Evolutionary conservation across 768 basidiomycete genomes (phyloP), one percentile per base, ranked within the genome.

Genomic region (Punctularia strigosozonata): DNA sequence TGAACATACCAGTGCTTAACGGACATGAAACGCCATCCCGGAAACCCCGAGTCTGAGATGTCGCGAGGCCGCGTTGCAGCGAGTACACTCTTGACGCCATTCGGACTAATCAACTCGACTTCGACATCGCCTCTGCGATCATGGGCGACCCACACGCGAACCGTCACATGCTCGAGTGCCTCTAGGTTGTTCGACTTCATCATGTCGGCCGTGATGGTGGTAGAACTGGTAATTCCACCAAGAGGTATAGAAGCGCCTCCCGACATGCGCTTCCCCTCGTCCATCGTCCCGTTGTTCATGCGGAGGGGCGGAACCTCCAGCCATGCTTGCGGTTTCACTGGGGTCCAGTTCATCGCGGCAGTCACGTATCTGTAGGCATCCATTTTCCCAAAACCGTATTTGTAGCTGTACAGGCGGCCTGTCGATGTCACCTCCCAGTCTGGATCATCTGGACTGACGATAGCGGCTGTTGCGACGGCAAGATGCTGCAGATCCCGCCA

Each of bases 1-100:
- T 12, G 25, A 20, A 24, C 76, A 56, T 42, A 92, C 94, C 95
- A 99, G 52, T 99, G 95, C 59, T 99, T 99, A 40, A 98, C 74
- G 23, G 77, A 76, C 91, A 97, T 98, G 56, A 99, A 99, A n/a
- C 72, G 80, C 95, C 95, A 99, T 1, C 88, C 92, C n/a, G 75
- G 75, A 56, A 71, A 94, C 6, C 95, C 94, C 6, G 66, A 69
- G 4, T 50, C 56, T 14, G 71, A 77, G 25, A 55, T 56, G 53
- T 99, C 95, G 10, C 65, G 65, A 24, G 64, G 50, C 45, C 95
- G 74, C 41, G 66, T 68, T 15, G 77, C 75, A 17, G 83, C 92
- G 26, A 99, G 60, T 13, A 97, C 66, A 53, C 90, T 95, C 54
- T 64, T 79, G 45, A 98, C 67, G 10, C 89, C 89, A 32, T 74